Evolutionary conservation across 208 protist genomes (phyloP).

Genomic region (Cochliopodium minus): DNA sequence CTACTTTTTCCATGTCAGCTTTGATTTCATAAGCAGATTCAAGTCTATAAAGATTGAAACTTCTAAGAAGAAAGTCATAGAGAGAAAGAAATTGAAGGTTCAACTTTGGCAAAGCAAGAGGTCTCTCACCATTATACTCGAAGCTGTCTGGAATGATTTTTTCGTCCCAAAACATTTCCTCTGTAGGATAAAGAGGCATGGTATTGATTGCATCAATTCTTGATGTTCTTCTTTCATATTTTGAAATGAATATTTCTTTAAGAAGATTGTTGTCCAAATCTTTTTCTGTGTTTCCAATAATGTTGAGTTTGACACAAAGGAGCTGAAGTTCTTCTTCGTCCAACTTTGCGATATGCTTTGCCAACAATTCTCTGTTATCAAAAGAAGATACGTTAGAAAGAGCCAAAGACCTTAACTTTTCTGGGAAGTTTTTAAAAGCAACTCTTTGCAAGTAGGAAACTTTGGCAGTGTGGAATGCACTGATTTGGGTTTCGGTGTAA

Average conservation of each 20-base stretch:
- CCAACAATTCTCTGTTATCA: neutral
- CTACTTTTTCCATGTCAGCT: neutral
- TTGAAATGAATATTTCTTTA: conserved; percentile 4
- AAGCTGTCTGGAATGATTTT: neutral
- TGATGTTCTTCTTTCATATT: neutral
- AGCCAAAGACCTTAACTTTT: neutral
- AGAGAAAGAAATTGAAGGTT: neutral
- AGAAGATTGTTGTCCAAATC: neutral
- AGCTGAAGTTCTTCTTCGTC: neutral
- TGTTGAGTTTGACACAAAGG: neutral
- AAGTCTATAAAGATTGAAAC: neutral
- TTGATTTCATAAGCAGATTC: neutral
- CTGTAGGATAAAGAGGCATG: neutral
- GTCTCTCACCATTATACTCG: neutral
- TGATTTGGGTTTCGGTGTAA: conserved; percentile 25
- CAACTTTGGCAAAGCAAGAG: neutral
- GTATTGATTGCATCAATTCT: neutral
- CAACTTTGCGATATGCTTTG: neutral
- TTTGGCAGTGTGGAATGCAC: conserved; percentile 12
- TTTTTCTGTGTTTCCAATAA: neutral
- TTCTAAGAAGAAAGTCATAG: neutral
- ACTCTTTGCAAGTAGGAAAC: conserved; percentile 2
- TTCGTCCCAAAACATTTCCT: neutral
- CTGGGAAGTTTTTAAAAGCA: neutral
- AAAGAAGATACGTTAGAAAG: neutral